Base-by-base conservation (phyloP, 75 land plant species). In the Larix kaempferi region DNA sequence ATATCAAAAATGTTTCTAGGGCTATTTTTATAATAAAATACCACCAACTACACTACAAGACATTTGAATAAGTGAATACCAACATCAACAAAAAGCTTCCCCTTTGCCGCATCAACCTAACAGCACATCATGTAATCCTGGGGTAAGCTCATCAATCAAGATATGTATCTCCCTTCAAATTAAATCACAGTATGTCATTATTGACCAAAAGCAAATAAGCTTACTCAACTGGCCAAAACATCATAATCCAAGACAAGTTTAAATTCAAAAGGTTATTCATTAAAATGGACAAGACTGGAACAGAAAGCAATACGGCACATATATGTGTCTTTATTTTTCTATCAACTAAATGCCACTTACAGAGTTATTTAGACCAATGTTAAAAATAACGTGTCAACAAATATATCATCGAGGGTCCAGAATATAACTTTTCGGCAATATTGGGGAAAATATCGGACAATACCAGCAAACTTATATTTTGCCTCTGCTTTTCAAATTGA, bases 61-160 rank as follows among this genome's bases (percentile, higher is more conserved):
- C 0, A 74, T 27, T 39, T 44, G 5, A 56, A 74, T 19, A 29
- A 69, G 64, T 71, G 21, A 84, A 33, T 89, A 96, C 99, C 99
- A 81, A 92, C 98, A 82, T 97, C 95, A 21, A 95, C 89, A 76
- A 75, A 84, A 33, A 97, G 80, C 77, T 87, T 96, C 57, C 81
- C 84, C 77, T 89, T 76, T 16, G 95, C 89, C 22, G 98, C 95
- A 26, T 91, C 79, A 41, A 88, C 73, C 98, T 93, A 75, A 62
- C 52, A 49, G 54, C 12, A 49, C 54, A 49, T 10, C 54, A 49
- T 49, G 54, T 39, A 14, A 75, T 60, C 19, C 17, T 22, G 8
- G 11, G 22, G 59, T 16, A 64, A 75, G 33, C 26, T 56, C 64
- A 59, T 75, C 29, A 75, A 21, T 8, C 72, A 62, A 75, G 17